These are phyloP conservation scores for Candida boleticola DNA, from an alignment of 805 yeast genomes.

Conservation along the genomic window DNA sequence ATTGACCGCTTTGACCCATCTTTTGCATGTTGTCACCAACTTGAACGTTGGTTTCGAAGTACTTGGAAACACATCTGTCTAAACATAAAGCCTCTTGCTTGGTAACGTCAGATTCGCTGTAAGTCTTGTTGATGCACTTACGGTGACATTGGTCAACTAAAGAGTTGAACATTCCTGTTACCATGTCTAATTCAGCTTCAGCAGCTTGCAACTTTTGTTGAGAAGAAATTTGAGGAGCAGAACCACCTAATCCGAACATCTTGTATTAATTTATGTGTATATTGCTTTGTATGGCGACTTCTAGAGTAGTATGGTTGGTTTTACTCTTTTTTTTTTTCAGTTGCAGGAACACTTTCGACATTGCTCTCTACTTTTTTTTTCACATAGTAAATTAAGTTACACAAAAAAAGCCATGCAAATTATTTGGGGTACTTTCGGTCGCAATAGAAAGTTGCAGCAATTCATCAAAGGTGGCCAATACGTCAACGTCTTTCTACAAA, in stretches of 20 bases:
- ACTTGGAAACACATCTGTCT: conserved; percentile 94
- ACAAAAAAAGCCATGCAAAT: too few species aligned
- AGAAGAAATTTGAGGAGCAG: conserved; percentile 68
- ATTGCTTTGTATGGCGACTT: not conserved
- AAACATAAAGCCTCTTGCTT: conserved; percentile 83
- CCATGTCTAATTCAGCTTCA: conserved; percentile 95
- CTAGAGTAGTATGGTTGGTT: not conserved
- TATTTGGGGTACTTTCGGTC: too few species aligned
- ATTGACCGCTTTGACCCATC: conserved; percentile 45
- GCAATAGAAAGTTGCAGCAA: too few species aligned
- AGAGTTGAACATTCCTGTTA: conserved; percentile 95
- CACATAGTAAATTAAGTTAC: too few species aligned
- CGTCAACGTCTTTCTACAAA: too few species aligned
- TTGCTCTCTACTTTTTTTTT: not conserved
- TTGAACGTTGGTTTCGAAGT: conserved; percentile 90
- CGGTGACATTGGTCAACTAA: conserved; percentile 84
- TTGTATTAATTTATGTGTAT: not conserved
- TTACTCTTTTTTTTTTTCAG: not conserved
- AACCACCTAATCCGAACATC: conserved; percentile 79
- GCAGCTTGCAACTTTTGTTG: conserved; percentile 86
- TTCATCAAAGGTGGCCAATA: too few species aligned
- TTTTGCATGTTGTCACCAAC: conserved; percentile 76
- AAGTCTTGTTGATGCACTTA: conserved; percentile 72
- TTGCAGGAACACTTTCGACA: not conserved
- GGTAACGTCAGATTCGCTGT: conserved; percentile 69